A percentile compares a stretch with the other conserved stretches of the same genome.
phyloP scores from a whole-genome alignment of 148 eudicot genomes.

The Amaranthus palmeri region DNA sequence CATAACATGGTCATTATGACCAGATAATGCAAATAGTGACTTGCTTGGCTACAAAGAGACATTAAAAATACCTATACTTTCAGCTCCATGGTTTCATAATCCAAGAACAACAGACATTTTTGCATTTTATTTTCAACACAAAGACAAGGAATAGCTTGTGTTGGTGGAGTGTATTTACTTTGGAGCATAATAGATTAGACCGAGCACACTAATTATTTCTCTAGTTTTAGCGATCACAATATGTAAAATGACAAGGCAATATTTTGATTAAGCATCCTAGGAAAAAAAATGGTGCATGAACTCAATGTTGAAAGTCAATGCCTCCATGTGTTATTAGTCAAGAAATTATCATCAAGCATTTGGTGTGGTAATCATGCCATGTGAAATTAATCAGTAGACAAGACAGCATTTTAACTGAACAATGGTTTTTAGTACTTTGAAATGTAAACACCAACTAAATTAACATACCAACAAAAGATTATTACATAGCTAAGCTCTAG shows the following conservation, averaged over 20 bases:
- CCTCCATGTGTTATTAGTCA: neutral
- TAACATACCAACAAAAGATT: neutral
- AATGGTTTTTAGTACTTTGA: neutral
- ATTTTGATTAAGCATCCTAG: neutral
- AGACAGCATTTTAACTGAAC: neutral
- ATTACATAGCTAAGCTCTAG: neutral
- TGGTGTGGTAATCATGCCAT: neutral
- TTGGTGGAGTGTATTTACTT: too few species aligned
- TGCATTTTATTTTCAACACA: neutral
- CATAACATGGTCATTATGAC: constrained; percentile 38
- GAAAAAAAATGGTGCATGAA: neutral
- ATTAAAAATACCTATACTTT: neutral
- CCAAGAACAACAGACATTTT: neutral
- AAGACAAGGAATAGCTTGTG: neutral
- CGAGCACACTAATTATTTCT: too few species aligned
- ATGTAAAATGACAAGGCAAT: too few species aligned
- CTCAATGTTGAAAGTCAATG: neutral
- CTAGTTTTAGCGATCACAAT: too few species aligned
- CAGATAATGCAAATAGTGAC: constrained; percentile 23
- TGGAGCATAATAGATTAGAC: too few species aligned
- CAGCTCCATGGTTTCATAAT: neutral
- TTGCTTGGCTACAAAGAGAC: constrained; percentile 22
- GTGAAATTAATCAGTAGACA: neutral
- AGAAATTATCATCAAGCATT: neutral
- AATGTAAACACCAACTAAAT: neutral